A percentile compares a stretch with the other conserved stretches of the same genome.
Evolutionary conservation across 441 rosid species (phyloP).

Genomic region (Macaranga tanarius): DNA sequence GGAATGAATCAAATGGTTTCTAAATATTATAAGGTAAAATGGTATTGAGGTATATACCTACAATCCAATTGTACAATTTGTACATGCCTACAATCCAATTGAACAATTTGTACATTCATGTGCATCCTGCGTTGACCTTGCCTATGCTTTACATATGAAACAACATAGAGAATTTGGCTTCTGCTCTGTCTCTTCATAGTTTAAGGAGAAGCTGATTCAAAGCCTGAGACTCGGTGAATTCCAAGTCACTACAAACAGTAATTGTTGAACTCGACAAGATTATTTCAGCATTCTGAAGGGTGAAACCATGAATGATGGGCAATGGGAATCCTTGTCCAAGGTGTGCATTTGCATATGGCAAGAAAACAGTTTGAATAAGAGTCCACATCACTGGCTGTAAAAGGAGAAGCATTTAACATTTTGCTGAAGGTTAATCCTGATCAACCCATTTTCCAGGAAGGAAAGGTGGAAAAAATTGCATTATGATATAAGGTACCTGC

Average conservation of each 20-base stretch:
- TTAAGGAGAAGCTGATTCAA: constrained; percentile 11
- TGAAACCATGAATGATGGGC: constrained; percentile 86
- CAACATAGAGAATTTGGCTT: constrained; percentile 2
- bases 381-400: constrained; percentile 89
- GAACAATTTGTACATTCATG: constrained; percentile 10
- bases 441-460: not conserved
- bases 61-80: not conserved
- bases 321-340: constrained; percentile 74
- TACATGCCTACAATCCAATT: not conserved
- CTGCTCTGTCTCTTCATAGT: constrained; percentile 1
- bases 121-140: not conserved
- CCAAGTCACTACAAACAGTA: constrained; percentile 63
- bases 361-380: constrained; percentile 66
- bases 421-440: not conserved
- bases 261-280: constrained; percentile 50
- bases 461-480: not conserved
- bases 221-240: constrained; percentile 37
- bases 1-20: not conserved
- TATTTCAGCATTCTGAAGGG: constrained; percentile 61
- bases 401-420: not conserved
- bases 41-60: not conserved
- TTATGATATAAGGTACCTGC: constrained; percentile 46
- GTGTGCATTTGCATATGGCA: constrained; percentile 69
- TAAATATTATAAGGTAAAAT: not conserved
- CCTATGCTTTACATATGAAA: constrained; percentile 2